These are phyloP conservation scores for Pogostemon cablin DNA, from an alignment of 257 asterid species.

Conservation along the genomic window DNA sequence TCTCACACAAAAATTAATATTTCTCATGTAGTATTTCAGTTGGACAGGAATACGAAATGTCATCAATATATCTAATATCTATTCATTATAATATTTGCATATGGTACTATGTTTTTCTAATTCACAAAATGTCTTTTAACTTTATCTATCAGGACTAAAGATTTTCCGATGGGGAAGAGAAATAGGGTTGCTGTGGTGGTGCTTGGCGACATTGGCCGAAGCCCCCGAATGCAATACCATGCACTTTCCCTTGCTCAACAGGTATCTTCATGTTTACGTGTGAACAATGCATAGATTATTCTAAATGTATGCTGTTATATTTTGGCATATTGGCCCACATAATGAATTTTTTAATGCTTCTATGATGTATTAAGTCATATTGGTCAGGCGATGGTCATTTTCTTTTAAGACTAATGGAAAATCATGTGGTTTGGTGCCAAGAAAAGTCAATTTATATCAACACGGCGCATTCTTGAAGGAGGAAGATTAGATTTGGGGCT, in stretches of 20 bases:
- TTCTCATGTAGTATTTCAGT: slow-evolving; percentile 9
- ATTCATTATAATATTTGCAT: background rate
- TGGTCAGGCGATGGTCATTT: background rate
- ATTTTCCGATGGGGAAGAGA: slow-evolving; percentile 50
- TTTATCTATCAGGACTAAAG: slow-evolving; percentile 17
- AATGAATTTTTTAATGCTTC: slow-evolving; percentile 4
- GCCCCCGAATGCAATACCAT: slow-evolving; percentile 98
- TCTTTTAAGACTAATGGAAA: background rate
- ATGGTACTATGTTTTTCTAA: background rate
- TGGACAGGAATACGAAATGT: background rate
- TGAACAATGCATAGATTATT: background rate
- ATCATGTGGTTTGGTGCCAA: background rate
- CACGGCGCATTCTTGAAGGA: background rate
- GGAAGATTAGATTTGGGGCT: background rate
- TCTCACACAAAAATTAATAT: background rate
- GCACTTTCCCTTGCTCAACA: slow-evolving; percentile 93
- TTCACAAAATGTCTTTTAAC: background rate
- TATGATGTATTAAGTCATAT: background rate
- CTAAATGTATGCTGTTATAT: slow-evolving; percentile 1
- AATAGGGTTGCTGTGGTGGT: slow-evolving; percentile 91
- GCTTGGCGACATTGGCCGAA: slow-evolving; percentile 95
- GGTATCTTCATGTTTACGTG: slow-evolving; percentile 40
- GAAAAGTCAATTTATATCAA: background rate
- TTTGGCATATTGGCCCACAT: background rate
- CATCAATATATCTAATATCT: background rate